Evolutionary conservation across 495 filamentous ascomycete genomes (phyloP).

Genomic region (Penicillium coffeae): DNA sequence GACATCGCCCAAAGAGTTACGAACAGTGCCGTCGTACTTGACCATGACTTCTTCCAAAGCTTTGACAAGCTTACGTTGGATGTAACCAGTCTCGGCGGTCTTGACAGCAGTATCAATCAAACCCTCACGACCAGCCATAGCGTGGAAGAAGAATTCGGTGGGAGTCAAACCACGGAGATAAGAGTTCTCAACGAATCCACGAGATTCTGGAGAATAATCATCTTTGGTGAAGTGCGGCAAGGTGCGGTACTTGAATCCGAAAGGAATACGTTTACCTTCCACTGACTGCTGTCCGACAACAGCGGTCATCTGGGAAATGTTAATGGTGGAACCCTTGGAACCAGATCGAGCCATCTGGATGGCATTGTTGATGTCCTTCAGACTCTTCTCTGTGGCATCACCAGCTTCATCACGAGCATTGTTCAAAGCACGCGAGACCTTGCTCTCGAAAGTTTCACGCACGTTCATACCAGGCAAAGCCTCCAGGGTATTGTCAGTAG

Average conservation of each 20-base stretch:
- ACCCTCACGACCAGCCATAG: slow-evolving; percentile 99
- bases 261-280: slow-evolving; percentile 97
- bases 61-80: slow-evolving; percentile 96
- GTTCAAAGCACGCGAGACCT: slow-evolving; percentile 90
- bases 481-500: slow-evolving; percentile 82
- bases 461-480: slow-evolving; percentile 94
- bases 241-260: slow-evolving; percentile 98
- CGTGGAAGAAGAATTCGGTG: slow-evolving; percentile 98
- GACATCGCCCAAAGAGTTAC: slow-evolving; percentile 94
- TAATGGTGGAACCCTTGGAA: slow-evolving; percentile 97
- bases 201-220: slow-evolving; percentile 93
- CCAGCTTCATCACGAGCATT: slow-evolving; percentile 94
- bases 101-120: slow-evolving; percentile 99
- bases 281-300: slow-evolving; percentile 96
- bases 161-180: slow-evolving; percentile 95
- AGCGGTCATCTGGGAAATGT: slow-evolving; percentile 99
- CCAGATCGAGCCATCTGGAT: slow-evolving; percentile 93
- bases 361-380: slow-evolving; percentile 94
- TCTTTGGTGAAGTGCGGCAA: slow-evolving; percentile 98
- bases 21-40: slow-evolving; percentile 95
- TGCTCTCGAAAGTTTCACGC: slow-evolving; percentile 94
- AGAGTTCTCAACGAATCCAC: slow-evolving; percentile 98
- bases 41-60: slow-evolving; percentile 96
- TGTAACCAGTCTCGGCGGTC: slow-evolving; percentile 98
- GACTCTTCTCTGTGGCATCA: slow-evolving; percentile 80